Evolutionary conservation across 2,329 filamentous ascomycete species (phyloP), one percentile per base, ranked within the genome.

Genomic region (Penicillium janthinellum): DNA sequence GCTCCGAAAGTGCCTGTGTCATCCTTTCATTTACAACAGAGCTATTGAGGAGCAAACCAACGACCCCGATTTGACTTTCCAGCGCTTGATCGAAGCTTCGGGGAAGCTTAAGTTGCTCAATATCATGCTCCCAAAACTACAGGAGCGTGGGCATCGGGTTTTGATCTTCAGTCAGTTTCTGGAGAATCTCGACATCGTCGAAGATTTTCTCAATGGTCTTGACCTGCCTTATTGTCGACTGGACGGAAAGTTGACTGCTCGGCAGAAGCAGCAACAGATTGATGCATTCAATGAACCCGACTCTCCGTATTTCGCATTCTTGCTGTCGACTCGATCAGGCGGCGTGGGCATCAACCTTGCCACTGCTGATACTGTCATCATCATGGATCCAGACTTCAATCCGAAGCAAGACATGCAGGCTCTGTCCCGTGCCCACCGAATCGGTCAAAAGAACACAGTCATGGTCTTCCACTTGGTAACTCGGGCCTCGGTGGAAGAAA

Each of bases 381-480:
- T 99, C 65, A 87, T 98, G 66, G 93, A 99, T 69, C 92, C 92
- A 0, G 95, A 99, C 72, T 98, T 96, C 81, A 99, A 99, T 63
- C 95, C 95, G 0, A 95, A 99, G 71, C 95, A 99, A 76, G 96
- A 99, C 70, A 90, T 99, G 42, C 95, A 99, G 75, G 95, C 95
- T 0, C 83, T 99, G 34, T 96, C 94, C 34, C 88, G 96, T 65
- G 95, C 94, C 17, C 95, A 99, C 76, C 89, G 95, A 28, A 98
- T 99, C 64, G 96, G 96, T 0, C 96, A 99, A 76, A 92, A 92
- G 75, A 92, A 95, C 66, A 97, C 96, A 69, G 95, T 99, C 0
- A 83, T 99, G 1, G 96, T 96, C 65, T 96, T 98, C 70, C 94
- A 98, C 73, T 80, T 99, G 0, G 92, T 96, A 82, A 98, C 92